Conservation (phyloP, 108 stramenopile genomes). For the Chaetoceros tenuissimus region DNA sequence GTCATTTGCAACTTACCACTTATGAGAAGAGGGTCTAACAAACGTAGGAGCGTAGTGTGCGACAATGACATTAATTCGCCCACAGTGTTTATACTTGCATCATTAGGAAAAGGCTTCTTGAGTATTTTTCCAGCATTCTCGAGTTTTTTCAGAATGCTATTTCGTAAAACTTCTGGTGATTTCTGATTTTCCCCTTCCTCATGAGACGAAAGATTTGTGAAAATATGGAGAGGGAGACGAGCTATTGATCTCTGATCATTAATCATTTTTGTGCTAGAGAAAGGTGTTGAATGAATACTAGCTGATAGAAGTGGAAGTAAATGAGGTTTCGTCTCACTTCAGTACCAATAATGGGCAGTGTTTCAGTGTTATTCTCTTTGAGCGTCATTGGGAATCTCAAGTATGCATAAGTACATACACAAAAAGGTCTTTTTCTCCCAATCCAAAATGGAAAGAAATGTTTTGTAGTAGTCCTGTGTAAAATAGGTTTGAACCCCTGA, state of each 20-base stretch:
- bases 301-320: too few relatives aligned
- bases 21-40: constrained; percentile 70
- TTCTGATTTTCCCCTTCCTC: background rate
- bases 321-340: too few relatives aligned
- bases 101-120: constrained; percentile 1
- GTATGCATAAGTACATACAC: too few relatives aligned
- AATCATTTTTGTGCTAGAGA: constrained; percentile 30
- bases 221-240: constrained; percentile 50
- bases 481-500: too few relatives aligned
- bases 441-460: too few relatives aligned
- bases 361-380: too few relatives aligned
- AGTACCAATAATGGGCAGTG: too few relatives aligned
- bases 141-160: constrained; percentile 10
- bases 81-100: constrained; percentile 37
- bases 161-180: constrained; percentile 6
- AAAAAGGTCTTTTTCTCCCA: too few relatives aligned
- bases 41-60: constrained; percentile 26
- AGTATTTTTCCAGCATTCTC: background rate
- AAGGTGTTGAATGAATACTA: too few relatives aligned
- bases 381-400: too few relatives aligned
- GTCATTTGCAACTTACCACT: constrained; percentile 20
- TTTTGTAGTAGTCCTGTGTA: too few relatives aligned
- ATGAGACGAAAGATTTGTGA: constrained; percentile 35
- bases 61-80: constrained; percentile 43
- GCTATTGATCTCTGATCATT: constrained; percentile 40